A percentile compares a stretch with the other conserved stretches of the same genome.
Conservation (phyloP, 2,329 filamentous ascomycete species). For the Reticulascus tulasneorum region DNA sequence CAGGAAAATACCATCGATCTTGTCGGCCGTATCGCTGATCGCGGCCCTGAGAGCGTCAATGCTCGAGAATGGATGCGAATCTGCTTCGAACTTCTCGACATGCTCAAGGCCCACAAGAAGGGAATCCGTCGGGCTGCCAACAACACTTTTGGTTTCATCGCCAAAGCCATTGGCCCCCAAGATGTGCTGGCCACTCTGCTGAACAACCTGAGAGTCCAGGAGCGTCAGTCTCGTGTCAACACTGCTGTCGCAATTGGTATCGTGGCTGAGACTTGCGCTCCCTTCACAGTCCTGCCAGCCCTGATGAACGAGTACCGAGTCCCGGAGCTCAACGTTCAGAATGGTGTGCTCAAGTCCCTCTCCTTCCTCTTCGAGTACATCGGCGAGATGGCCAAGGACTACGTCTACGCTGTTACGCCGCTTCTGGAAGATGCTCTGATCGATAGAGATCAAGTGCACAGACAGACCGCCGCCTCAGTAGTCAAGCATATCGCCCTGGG, state of each 20-base stretch:
- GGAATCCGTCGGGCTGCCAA: constrained; percentile 96
- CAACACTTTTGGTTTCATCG: constrained; percentile 99
- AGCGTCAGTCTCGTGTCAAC: constrained; percentile 96
- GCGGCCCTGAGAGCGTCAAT: constrained; percentile 93
- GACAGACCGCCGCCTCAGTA: constrained; percentile 91
- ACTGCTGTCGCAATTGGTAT: constrained; percentile 98
- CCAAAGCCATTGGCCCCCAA: constrained; percentile 96
- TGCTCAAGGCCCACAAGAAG: constrained; percentile 99
- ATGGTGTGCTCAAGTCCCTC: constrained; percentile 93
- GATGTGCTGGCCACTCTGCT: constrained; percentile 93
- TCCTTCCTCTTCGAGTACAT: constrained; percentile 99
- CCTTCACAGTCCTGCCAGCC: constrained; percentile 96
- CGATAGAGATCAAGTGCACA: constrained; percentile 95
- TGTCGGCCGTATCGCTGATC: constrained; percentile 94
- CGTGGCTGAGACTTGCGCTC: constrained; percentile 95
- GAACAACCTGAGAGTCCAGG: constrained; percentile 94
- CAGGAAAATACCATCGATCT: constrained; percentile 99
- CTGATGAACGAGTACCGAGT: constrained; percentile 99
- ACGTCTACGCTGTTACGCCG: constrained; percentile 96
- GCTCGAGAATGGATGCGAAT: constrained; percentile 99
- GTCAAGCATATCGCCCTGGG: constrained; percentile 98
- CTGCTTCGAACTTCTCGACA: constrained; percentile 97
- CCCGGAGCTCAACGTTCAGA: constrained; percentile 96
- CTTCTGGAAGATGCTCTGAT: constrained; percentile 95
- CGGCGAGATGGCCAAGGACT: constrained; percentile 99